A percentile compares a stretch with the other conserved stretches of the same genome.
Evolutionary conservation across 169 alveolate genomes (phyloP).

Genomic region (Theileria orientalis): DNA sequence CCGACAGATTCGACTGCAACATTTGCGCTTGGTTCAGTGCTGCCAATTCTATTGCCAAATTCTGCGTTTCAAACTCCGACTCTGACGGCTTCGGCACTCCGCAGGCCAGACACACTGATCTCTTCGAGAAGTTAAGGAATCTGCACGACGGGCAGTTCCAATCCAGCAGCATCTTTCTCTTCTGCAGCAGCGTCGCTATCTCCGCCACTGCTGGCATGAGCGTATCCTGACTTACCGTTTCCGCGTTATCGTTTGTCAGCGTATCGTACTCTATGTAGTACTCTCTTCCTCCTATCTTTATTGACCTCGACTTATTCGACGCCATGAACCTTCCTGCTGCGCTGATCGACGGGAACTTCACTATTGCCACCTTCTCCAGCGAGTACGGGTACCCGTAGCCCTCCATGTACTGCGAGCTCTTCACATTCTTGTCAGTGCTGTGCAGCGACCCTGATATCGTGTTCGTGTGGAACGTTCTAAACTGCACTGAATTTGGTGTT

Average conservation of each 20-base stretch:
- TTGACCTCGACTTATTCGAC: constrained; percentile 10
- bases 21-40: constrained; percentile 36
- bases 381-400: constrained; percentile 1
- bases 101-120: constrained; percentile 52
- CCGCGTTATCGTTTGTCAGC: constrained; percentile 23
- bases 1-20: constrained; percentile 44
- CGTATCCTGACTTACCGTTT: constrained; percentile 8
- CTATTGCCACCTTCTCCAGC: constrained; percentile 33
- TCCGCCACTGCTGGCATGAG: constrained; percentile 18
- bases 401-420: not conserved
- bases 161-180: constrained; percentile 44
- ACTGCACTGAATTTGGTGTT: constrained; percentile 54
- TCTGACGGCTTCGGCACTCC: constrained; percentile 53
- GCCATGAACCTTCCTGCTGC: constrained; percentile 60
- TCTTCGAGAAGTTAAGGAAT: constrained; percentile 69
- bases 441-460: constrained; percentile 3
- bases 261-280: constrained; percentile 58
- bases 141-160: constrained; percentile 77
- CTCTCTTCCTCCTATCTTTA: constrained; percentile 18
- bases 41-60: constrained; percentile 38
- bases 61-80: constrained; percentile 35
- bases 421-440: not conserved
- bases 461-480: constrained; percentile 5
- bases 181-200: constrained; percentile 18
- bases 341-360: constrained; percentile 53